Conservation (phyloP, 306 rosid genomes). For the Nissolia schottii region DNA sequence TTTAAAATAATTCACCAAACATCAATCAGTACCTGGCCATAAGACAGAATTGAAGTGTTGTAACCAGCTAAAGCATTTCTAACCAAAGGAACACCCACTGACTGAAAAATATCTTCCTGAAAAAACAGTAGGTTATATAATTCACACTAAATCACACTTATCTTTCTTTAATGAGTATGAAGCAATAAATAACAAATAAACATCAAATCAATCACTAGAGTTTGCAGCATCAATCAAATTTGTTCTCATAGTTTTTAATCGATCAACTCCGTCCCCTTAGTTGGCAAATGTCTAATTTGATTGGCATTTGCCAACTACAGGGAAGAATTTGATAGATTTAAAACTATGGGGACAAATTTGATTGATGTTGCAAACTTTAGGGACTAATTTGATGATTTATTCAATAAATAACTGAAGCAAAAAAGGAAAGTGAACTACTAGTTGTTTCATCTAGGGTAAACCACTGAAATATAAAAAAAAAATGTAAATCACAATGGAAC, state of each 20-base stretch:
- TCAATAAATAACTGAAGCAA: too few species aligned
- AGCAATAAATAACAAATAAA: too few species aligned
- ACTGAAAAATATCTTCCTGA: constrained; percentile 82
- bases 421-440: constrained; percentile 8
- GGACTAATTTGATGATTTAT: too few species aligned
- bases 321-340: too few species aligned
- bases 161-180: neutral
- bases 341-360: too few species aligned
- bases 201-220: too few species aligned
- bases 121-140: constrained; percentile 23
- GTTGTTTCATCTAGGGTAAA: neutral
- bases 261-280: too few species aligned
- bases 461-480: neutral
- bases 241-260: too few species aligned
- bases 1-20: neutral
- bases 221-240: too few species aligned
- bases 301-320: too few species aligned
- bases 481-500: neutral
- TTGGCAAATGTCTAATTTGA: too few species aligned
- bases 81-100: constrained; percentile 77
- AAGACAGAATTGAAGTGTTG: constrained; percentile 78
- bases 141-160: constrained; percentile 25
- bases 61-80: constrained; percentile 84
- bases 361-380: too few species aligned
- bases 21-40: constrained; percentile 71